Evolutionary conservation across 805 yeast species (phyloP).

Genomic region (Candida khao-thaluensis): DNA sequence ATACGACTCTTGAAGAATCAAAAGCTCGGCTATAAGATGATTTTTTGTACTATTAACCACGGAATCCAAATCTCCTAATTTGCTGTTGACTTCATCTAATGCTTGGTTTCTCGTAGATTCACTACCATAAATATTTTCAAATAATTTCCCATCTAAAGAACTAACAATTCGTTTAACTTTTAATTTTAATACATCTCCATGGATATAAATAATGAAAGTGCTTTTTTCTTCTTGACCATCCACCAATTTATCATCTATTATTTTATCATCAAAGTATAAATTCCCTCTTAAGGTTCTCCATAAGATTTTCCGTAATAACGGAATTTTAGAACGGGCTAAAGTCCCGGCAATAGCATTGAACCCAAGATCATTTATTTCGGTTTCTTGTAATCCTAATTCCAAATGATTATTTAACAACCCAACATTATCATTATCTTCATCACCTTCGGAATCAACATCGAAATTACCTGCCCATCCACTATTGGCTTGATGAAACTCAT

Average conservation of each 20-base stretch:
- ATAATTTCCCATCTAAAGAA: slow-evolving; percentile 39
- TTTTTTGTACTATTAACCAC: slow-evolving; percentile 35
- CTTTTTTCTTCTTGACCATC: slow-evolving; percentile 20
- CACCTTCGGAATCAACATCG: slow-evolving; percentile 8
- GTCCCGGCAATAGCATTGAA: slow-evolving; percentile 38
- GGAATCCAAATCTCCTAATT: slow-evolving; percentile 30
- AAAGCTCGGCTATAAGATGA: slow-evolving; percentile 38
- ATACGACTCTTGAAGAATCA: slow-evolving; percentile 35
- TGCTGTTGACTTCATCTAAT: slow-evolving; percentile 30
- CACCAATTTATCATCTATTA: slow-evolving; percentile 19
- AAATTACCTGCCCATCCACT: slow-evolving; percentile 4
- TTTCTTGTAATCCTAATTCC: slow-evolving; percentile 23
- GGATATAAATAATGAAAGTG: slow-evolving; percentile 39
- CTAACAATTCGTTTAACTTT: slow-evolving; percentile 36
- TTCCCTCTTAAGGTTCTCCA: slow-evolving; percentile 47
- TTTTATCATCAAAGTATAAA: slow-evolving; percentile 39
- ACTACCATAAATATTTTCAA: slow-evolving; percentile 36
- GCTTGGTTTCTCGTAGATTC: slow-evolving; percentile 24
- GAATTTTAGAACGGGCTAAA: slow-evolving; percentile 34
- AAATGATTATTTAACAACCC: slow-evolving; percentile 25
- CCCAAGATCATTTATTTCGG: slow-evolving; percentile 20
- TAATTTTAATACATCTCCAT: slow-evolving; percentile 37
- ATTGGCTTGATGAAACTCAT: slow-evolving; percentile 31
- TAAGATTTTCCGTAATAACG: slow-evolving; percentile 36
- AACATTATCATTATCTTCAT: slow-evolving; percentile 29